Evolutionary conservation across 805 yeast genomes (phyloP).

Genomic region (Schizosaccharomyces japonicus): DNA sequence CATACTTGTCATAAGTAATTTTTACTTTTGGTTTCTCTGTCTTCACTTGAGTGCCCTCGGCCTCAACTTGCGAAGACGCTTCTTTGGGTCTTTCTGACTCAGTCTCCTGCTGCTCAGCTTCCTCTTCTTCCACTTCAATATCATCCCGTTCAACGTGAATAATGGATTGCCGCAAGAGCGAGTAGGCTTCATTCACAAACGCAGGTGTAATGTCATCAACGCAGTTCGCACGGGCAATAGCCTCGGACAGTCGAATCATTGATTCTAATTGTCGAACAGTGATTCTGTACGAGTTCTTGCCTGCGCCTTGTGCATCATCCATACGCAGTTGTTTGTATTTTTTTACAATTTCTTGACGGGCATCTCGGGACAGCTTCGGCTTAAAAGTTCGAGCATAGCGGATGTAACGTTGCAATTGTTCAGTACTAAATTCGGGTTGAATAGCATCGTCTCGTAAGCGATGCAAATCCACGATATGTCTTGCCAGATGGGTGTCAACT

Average conservation of each 20-base stretch:
- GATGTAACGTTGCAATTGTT: slow-evolving; percentile 68
- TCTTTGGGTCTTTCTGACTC: slow-evolving; percentile 11
- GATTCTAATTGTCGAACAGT: slow-evolving; percentile 85
- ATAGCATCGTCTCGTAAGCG: slow-evolving; percentile 79
- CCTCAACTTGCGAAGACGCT: slow-evolving; percentile 7
- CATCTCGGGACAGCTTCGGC: slow-evolving; percentile 63
- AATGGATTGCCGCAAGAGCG: slow-evolving; percentile 67
- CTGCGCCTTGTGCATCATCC: slow-evolving; percentile 72
- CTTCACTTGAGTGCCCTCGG: slow-evolving; percentile 10
- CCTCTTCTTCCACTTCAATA: slow-evolving; percentile 56
- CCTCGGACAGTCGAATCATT: slow-evolving; percentile 79
- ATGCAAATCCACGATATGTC: slow-evolving; percentile 79
- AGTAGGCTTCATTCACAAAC: slow-evolving; percentile 84
- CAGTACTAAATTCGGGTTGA: slow-evolving; percentile 68
- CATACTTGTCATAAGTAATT: slow-evolving; percentile 68
- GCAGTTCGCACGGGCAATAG: slow-evolving; percentile 91
- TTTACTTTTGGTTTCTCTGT: slow-evolving; percentile 21
- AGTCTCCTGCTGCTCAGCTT: slow-evolving; percentile 13
- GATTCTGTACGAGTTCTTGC: slow-evolving; percentile 66
- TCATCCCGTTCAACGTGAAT: slow-evolving; percentile 88
- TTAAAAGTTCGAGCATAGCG: slow-evolving; percentile 80
- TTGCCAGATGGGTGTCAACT: slow-evolving; percentile 70
- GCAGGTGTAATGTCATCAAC: slow-evolving; percentile 62
- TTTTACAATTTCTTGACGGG: slow-evolving; percentile 51
- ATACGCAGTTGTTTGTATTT: slow-evolving; percentile 66